Base-by-base conservation (phyloP, 2,329 filamentous ascomycete species). In the Neurospora sp. region DNA sequence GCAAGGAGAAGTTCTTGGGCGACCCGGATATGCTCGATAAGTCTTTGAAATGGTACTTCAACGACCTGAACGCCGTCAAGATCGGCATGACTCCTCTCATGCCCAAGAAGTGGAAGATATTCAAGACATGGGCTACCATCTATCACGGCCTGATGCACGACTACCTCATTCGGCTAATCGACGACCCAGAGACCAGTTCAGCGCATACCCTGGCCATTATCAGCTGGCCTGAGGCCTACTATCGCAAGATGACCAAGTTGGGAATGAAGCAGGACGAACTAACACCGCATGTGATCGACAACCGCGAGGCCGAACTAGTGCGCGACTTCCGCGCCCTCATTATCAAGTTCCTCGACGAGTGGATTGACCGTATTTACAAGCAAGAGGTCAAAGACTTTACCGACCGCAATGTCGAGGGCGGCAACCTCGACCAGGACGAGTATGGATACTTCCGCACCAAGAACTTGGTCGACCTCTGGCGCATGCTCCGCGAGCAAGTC, bases 131-230 rank as follows among this genome's bases (percentile, higher is more conserved):
- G 79, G 91, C 89, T 71, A 87, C 91, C 76, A 94, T 97, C 72
- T 99, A 99, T 79, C 96, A 99, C 82, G 86, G 88, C 73, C 87
- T 95, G 74, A 98, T 99, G 95, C 96, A 97, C 82, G 93, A 97
- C 79, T 97, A 96, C 79, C 85, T 99, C 10, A 83, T 96, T 68
- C 88, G 84, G 36, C 88, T 93, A 78, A 90, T 98, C 71, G 91
- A 97, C 75, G 92, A 97, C 76, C 87, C 91, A 0, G 89, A 93
- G 68, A 87, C 93, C n/a, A 92, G 89, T 66, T 94, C 94, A 0
- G 91, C 91, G 28, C 93, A 97, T 77, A 91, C 96, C 75, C 87
- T 99, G 23, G 91, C 93, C 73, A 96, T 99, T 74, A 91, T 98
- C 76, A 91, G 96, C 77, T 99, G 95, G 91, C 92, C 92, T 5